Conservation (phyloP, 2,329 filamentous ascomycete species). For the Aureobasidium uvarum region DNA sequence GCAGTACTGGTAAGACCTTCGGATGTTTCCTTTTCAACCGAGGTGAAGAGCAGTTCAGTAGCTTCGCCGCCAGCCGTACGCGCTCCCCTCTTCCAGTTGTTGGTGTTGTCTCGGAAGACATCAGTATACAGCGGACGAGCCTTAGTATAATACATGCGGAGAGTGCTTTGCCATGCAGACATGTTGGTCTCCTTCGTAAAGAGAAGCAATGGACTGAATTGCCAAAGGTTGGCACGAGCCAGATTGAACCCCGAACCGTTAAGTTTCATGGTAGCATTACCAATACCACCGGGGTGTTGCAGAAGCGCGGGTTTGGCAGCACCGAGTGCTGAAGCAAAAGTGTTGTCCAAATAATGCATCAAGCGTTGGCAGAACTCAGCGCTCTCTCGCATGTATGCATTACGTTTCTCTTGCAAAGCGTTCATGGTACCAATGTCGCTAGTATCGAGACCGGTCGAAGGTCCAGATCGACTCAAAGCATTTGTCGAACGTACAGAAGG, state of each 20-base stretch:
- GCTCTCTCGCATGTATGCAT: slow-evolving; percentile 78
- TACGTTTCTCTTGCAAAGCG: slow-evolving; percentile 90
- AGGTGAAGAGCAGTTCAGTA: slow-evolving; percentile 71
- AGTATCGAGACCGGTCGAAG: slow-evolving; percentile 61
- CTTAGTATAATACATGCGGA: slow-evolving; percentile 77
- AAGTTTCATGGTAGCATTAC: slow-evolving; percentile 56
- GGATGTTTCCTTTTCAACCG: slow-evolving; percentile 77
- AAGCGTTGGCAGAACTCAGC: slow-evolving; percentile 73
- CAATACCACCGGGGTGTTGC: slow-evolving; percentile 37
- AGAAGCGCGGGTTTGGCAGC: slow-evolving; percentile 46
- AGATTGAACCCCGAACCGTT: slow-evolving; percentile 67
- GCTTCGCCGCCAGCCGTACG: slow-evolving; percentile 38
- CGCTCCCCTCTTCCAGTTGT: slow-evolving; percentile 61
- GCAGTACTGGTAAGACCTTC: slow-evolving; percentile 66
- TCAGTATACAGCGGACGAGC: slow-evolving; percentile 74
- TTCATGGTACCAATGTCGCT: slow-evolving; percentile 81
- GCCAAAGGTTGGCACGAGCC: slow-evolving; percentile 75
- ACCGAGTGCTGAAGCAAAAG: slow-evolving; percentile 72
- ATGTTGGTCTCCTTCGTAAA: slow-evolving; percentile 84
- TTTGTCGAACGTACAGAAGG: slow-evolving; percentile 63
- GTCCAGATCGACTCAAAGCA: slow-evolving; percentile 53
- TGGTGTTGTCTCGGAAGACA: slow-evolving; percentile 74
- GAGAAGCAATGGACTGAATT: slow-evolving; percentile 80
- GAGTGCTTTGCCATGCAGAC: slow-evolving; percentile 74
- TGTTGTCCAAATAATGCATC: slow-evolving; percentile 75